Percentiles rank a stretch among this genome's conserved stretches.
Evolutionary conservation across 257 asterid species (phyloP).

Genomic region (Solanum microdontum): DNA sequence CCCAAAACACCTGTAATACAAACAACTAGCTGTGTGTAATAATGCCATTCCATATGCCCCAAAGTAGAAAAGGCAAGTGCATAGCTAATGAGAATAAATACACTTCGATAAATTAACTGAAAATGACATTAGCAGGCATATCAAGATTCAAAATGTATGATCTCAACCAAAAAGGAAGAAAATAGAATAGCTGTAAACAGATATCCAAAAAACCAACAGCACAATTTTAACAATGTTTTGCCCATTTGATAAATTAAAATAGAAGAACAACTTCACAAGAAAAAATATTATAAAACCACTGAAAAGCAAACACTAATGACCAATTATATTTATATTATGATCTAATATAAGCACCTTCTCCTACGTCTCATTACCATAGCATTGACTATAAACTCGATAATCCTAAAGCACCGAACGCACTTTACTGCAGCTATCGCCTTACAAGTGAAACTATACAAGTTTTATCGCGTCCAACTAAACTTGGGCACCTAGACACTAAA

Average conservation of each 20-base stretch:
- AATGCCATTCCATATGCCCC: not conserved
- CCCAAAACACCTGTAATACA: slow-evolving; percentile 59
- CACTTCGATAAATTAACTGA: not conserved
- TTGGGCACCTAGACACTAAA: not conserved
- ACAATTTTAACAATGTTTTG: not conserved
- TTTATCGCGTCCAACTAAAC: not conserved
- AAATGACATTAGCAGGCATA: not conserved
- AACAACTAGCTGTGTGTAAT: not conserved
- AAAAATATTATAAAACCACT: not conserved
- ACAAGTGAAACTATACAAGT: not conserved
- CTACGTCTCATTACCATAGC: not conserved
- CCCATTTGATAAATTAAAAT: not conserved
- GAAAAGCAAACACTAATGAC: not conserved
- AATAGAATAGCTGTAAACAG: not conserved
- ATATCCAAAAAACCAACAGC: not conserved
- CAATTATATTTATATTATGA: not conserved
- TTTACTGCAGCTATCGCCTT: not conserved
- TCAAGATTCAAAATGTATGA: not conserved
- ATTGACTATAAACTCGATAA: not conserved
- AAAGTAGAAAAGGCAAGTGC: not conserved
- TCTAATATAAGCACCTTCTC: not conserved
- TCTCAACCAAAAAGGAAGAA: not conserved
- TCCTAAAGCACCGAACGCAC: not conserved
- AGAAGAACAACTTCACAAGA: not conserved
- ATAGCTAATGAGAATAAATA: not conserved